These are phyloP conservation scores for Phytopythium ostracodes DNA, from an alignment of 352 stramenopile species.

Conservation along the genomic window DNA sequence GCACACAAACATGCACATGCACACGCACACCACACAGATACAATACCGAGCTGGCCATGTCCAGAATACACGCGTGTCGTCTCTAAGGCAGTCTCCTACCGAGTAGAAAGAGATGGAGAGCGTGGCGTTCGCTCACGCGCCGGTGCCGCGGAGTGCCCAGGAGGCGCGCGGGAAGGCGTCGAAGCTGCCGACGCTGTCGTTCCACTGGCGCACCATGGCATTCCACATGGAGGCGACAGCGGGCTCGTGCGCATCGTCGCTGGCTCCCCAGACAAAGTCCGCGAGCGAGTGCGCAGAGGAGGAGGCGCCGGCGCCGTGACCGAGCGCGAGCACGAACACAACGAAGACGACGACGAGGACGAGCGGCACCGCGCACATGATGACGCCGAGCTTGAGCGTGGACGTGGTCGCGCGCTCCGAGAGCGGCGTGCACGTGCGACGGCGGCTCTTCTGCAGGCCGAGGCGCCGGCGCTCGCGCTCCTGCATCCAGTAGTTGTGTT, in stretches of 20 bases:
- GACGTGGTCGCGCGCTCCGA: conserved; percentile 39
- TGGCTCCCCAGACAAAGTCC: conserved; percentile 6
- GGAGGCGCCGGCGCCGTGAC: conserved; percentile 14
- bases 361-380: conserved; percentile 75
- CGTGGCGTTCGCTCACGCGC: not conserved
- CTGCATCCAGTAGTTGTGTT: conserved; percentile 76
- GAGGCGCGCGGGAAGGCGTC: conserved; percentile 6
- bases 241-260: not conserved
- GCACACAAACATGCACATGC: not conserved
- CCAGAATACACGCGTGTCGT: no score
- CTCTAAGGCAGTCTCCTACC: not conserved
- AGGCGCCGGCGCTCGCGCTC: conserved; percentile 56
- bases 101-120: no score
- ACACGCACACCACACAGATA: not conserved
- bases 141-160: conserved; percentile 10
- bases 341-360: conserved; percentile 53
- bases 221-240: not conserved
- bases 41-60: not conserved
- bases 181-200: conserved; percentile 2
- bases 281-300: conserved; percentile 7
- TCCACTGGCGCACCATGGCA: conserved; percentile 14
- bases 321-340: conserved; percentile 48
- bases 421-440: conserved; percentile 31
- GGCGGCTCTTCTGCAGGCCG: conserved; percentile 23
- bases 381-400: conserved; percentile 41